Percentiles rank a stretch among this genome's conserved stretches.
phyloP scores from a whole-genome alignment of 2,329 filamentous ascomycete genomes.

The Colletotrichum paranaense region DNA sequence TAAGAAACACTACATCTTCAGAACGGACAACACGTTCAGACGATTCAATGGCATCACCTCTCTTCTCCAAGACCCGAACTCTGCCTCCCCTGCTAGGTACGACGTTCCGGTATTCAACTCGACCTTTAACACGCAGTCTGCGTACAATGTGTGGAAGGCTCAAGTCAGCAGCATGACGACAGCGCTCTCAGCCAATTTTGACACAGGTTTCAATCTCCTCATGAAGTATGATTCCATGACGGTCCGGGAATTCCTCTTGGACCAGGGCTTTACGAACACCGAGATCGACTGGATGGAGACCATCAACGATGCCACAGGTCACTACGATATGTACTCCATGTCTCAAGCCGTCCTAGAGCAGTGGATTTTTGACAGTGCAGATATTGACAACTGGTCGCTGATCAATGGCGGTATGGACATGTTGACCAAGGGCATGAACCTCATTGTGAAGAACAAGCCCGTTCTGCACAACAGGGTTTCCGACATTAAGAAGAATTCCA shows the following conservation, averaged over 20 bases:
- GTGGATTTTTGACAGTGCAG: constrained; percentile 40
- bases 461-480: constrained; percentile 38
- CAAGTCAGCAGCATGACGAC: constrained; percentile 27
- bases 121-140: constrained; percentile 31
- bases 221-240: constrained; percentile 39
- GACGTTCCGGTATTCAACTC: constrained; percentile 34
- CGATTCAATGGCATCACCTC: constrained; percentile 36
- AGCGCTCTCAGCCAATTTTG: constrained; percentile 34
- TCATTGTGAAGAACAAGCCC: constrained; percentile 39
- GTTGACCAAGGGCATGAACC: constrained; percentile 43
- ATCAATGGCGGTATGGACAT: constrained; percentile 46
- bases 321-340: constrained; percentile 40
- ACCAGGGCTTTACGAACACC: constrained; percentile 41
- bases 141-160: constrained; percentile 20
- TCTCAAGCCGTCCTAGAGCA: constrained; percentile 38
- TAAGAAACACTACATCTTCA: constrained; percentile 38
- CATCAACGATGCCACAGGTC: constrained; percentile 39
- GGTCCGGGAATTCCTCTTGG: constrained; percentile 38
- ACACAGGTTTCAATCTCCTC: constrained; percentile 36
- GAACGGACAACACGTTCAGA: constrained; percentile 37
- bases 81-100: constrained; percentile 27
- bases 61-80: constrained; percentile 15
- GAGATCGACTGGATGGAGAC: constrained; percentile 46
- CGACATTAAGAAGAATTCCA: constrained; percentile 34
- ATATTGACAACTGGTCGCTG: constrained; percentile 42